phyloP scores from a whole-genome alignment of 202 grass and related monocot species.

The Tripidium arundinaceum region DNA sequence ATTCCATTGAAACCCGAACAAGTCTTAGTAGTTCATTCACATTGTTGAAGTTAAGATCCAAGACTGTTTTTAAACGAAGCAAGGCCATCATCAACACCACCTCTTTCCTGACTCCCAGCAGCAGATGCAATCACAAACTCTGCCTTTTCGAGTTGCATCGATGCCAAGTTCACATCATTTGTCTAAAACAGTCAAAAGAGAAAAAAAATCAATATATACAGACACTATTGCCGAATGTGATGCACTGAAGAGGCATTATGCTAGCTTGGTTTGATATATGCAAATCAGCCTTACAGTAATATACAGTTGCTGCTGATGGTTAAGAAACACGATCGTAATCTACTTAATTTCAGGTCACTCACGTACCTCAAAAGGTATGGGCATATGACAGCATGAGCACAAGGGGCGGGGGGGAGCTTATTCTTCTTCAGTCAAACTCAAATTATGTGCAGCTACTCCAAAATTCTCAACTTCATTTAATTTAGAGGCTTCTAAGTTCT shows the following conservation, averaged over 20 bases:
- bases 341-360: background rate
- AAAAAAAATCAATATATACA: constrained; percentile 31
- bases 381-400: background rate
- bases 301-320: background rate
- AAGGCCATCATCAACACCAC: constrained; percentile 36
- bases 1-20: constrained; percentile 69
- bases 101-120: constrained; percentile 37
- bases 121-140: constrained; percentile 48
- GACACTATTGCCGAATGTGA: background rate
- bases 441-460: background rate
- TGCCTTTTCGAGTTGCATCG: constrained; percentile 76
- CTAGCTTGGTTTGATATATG: constrained; percentile 5
- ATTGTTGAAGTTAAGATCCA: constrained; percentile 77
- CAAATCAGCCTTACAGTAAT: constrained; percentile 7
- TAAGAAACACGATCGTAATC: too few relatives aligned
- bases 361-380: background rate
- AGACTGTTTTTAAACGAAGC: constrained; percentile 59
- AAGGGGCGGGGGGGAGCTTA: background rate
- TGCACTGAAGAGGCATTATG: constrained; percentile 7
- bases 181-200: constrained; percentile 43
- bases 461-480: background rate
- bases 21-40: constrained; percentile 68
- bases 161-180: constrained; percentile 70
- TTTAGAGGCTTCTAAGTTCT: background rate
- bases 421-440: constrained; percentile 14